These are phyloP conservation scores for Exophiala dermatitidis DNA, from an alignment of 2,329 filamentous ascomycete genomes.

Conservation along the genomic window DNA sequence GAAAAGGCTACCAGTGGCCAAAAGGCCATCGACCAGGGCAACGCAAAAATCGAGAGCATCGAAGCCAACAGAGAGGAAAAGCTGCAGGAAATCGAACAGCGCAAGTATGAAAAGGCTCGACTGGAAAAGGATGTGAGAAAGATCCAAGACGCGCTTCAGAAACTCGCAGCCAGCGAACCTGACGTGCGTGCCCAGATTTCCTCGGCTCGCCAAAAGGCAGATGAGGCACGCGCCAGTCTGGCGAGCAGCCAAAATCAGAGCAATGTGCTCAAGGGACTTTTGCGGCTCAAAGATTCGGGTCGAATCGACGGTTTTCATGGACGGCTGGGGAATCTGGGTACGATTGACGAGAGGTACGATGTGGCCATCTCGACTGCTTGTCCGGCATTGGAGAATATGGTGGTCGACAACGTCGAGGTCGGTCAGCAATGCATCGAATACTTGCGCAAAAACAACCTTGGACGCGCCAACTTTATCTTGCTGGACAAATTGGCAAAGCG, in stretches of 20 bases:
- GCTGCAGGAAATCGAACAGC: slow-evolving; percentile 65
- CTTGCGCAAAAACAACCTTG: slow-evolving; percentile 91
- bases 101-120: slow-evolving; percentile 62
- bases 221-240: slow-evolving; percentile 86
- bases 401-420: slow-evolving; percentile 90
- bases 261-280: slow-evolving; percentile 82
- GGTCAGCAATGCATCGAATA: slow-evolving; percentile 98
- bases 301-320: slow-evolving; percentile 97
- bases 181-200: slow-evolving; percentile 78
- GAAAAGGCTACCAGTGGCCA: slow-evolving; percentile 85
- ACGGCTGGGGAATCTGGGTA: slow-evolving; percentile 83
- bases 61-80: slow-evolving; percentile 66
- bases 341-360: slow-evolving; percentile 90
- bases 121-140: slow-evolving; percentile 69
- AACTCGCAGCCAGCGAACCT: slow-evolving; percentile 69
- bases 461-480: slow-evolving; percentile 93
- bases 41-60: slow-evolving; percentile 68
- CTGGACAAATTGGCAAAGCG: slow-evolving; percentile 76
- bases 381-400: slow-evolving; percentile 84
- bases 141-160: slow-evolving; percentile 63
- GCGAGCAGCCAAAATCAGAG: slow-evolving; percentile 86
- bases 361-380: slow-evolving; percentile 98
- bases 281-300: slow-evolving; percentile 91
- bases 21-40: slow-evolving; percentile 72
- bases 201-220: slow-evolving; percentile 83